Evolutionary conservation across 192 early-diverging fungal genomes (phyloP), one percentile per base, ranked within the genome.

Genomic region (Anaeromyces robustus): DNA sequence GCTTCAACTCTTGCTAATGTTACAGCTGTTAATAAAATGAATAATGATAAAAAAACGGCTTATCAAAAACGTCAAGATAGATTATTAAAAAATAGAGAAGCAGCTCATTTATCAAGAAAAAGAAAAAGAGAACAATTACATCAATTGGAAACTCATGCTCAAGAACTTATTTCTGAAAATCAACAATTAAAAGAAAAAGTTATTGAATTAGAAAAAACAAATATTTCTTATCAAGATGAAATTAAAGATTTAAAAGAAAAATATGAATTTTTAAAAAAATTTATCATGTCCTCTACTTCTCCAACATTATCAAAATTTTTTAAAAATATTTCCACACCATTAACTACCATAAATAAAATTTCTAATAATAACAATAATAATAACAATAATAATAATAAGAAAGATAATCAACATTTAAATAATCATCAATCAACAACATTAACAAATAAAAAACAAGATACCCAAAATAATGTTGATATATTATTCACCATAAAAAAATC

Each of bases 1-100:
- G 1, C 37, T 13, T 14, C 32, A 7, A 34, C 12, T 12, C 3
- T 34, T 34, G 5, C 32, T 34, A 34, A 3, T 34, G 12, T 12
- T 34, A 34, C 32, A 7, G 12, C 32, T 34, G 12, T 12, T 34
- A 34, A 3, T 34, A 34, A 3, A 7, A 34, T 34, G 12, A 52
- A 68, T 11, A 68, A n/a, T 68, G 26, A 68, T 68, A 68, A 68
- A n/a, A 68, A 68, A 68, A n/a, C 52, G 0, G 52, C 52, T n/a
- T 68, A 68, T 68, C 52, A 89, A 34, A 97, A 96, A 85, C 89
- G 93, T 30, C 93, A 95, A 82, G 93, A 95, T 81, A 87, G 96
- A 31, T 84, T 97, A 81, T 95, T 97, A 78, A 96, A 96, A 87
- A 97, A 97, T 86, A 90, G 96, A 11, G 95, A 94, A 4, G 94